Evolutionary conservation across 495 filamentous ascomycete species (phyloP).

Genomic region (Amniculicola lignicola): DNA sequence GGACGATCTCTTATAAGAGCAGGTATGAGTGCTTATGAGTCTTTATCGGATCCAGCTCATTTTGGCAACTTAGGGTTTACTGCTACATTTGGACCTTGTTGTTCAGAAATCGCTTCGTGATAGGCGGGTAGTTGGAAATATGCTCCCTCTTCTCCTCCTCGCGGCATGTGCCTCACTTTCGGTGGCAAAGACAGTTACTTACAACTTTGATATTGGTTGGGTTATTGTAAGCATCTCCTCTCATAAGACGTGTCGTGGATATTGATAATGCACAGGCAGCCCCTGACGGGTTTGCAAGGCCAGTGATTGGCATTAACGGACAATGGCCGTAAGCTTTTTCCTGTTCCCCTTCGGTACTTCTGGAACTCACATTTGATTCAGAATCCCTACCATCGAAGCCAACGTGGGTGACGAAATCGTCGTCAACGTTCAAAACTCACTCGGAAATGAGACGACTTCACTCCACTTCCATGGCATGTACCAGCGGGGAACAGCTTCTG

Average conservation of each 20-base stretch:
- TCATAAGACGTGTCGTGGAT: neutral
- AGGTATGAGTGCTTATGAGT: too few species aligned
- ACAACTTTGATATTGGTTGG: slow-evolving; percentile 29
- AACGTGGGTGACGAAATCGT: slow-evolving; percentile 25
- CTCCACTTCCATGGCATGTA: slow-evolving; percentile 31
- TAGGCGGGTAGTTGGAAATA: too few species aligned
- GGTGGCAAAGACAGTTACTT: slow-evolving; percentile 11
- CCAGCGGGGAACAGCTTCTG: slow-evolving; percentile 12
- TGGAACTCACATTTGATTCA: neutral
- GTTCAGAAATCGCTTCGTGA: too few species aligned
- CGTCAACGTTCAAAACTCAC: slow-evolving; percentile 24
- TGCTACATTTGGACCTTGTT: too few species aligned
- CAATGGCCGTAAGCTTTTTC: slow-evolving; percentile 29
- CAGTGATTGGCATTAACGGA: slow-evolving; percentile 33
- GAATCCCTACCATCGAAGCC: slow-evolving; percentile 25
- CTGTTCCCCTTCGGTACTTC: too few species aligned
- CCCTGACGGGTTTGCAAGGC: slow-evolving; percentile 26
- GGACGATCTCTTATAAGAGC: too few species aligned
- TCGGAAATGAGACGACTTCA: slow-evolving; percentile 28
- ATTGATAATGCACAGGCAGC: neutral
- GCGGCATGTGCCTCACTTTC: slow-evolving; percentile 1
- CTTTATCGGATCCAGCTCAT: too few species aligned
- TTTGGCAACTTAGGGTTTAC: too few species aligned
- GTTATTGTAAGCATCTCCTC: neutral
- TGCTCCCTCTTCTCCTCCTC: slow-evolving; percentile 3